Evolutionary conservation across 1,284 basidiomycete species (phyloP).

Genomic region (Earliella scabrosa): DNA sequence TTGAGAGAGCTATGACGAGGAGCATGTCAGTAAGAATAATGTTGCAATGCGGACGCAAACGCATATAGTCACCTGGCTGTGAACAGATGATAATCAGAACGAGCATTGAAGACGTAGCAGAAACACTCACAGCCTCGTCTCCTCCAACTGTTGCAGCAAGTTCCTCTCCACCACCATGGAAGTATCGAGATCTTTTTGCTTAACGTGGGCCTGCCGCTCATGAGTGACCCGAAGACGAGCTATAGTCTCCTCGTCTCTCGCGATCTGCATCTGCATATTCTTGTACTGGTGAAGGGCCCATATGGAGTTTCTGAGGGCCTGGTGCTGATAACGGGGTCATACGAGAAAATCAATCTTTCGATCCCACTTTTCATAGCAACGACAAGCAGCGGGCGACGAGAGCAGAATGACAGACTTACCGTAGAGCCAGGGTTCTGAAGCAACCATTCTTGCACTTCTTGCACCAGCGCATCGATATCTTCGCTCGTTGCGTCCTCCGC

Average conservation of each 20-base stretch:
- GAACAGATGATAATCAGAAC: neutral
- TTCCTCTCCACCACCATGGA: conserved; percentile 41
- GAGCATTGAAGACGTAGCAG: neutral
- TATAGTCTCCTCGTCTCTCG: conserved; percentile 13
- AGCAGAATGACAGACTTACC: conserved; percentile 16
- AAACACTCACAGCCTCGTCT: conserved; percentile 33
- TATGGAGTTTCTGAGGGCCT: conserved; percentile 27
- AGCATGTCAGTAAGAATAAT: neutral
- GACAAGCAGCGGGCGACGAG: neutral
- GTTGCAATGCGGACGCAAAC: neutral
- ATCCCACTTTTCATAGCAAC: neutral
- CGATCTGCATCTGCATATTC: conserved; percentile 8
- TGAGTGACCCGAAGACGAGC: conserved; percentile 32
- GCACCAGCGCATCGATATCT: conserved; percentile 46
- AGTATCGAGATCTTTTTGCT: conserved; percentile 38
- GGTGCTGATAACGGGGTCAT: conserved; percentile 21
- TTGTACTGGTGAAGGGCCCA: conserved; percentile 28
- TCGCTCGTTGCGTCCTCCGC: conserved; percentile 45
- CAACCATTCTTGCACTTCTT: conserved; percentile 55
- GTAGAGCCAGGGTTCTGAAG: conserved; percentile 12
- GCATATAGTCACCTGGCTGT: neutral
- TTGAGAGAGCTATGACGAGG: neutral
- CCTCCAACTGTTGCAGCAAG: conserved; percentile 16
- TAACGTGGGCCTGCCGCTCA: conserved; percentile 35
- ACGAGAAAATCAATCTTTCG: neutral